Conservation (phyloP, 352 stramenopile species). For the Pseudoperonospora humuli region DNA sequence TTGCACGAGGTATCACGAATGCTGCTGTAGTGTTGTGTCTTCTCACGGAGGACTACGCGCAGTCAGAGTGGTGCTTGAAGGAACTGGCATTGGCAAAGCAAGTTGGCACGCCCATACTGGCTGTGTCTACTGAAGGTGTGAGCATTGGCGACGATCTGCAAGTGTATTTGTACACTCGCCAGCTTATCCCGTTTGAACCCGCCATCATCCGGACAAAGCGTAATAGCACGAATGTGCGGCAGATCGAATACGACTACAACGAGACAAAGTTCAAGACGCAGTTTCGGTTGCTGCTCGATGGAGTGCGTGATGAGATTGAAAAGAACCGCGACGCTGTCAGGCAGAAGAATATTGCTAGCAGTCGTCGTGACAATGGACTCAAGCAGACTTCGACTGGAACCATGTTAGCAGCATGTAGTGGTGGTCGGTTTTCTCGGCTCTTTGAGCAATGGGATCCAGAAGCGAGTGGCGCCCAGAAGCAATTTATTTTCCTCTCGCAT, state of each 20-base stretch:
- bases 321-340: constrained; percentile 47
- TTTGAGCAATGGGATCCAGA: constrained; percentile 56
- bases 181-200: constrained; percentile 73
- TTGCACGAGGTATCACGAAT: constrained; percentile 70
- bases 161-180: constrained; percentile 78
- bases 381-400: constrained; percentile 23
- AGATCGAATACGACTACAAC: constrained; percentile 80
- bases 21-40: constrained; percentile 69
- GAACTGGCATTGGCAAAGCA: constrained; percentile 76
- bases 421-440: constrained; percentile 39
- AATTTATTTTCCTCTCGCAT: constrained; percentile 76
- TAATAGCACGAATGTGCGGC: constrained; percentile 41
- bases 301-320: constrained; percentile 78
- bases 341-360: constrained; percentile 35
- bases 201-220: constrained; percentile 46
- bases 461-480: constrained; percentile 20
- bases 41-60: constrained; percentile 68
- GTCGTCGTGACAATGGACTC: constrained; percentile 16
- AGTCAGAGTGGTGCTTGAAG: constrained; percentile 82
- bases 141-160: constrained; percentile 66
- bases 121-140: constrained; percentile 60
- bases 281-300: constrained; percentile 71
- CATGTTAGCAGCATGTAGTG: constrained; percentile 12
- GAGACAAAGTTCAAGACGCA: constrained; percentile 61
- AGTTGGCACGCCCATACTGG: constrained; percentile 66